Conservation (phyloP, 1,284 basidiomycete species). For the Trichosporon faecale region DNA sequence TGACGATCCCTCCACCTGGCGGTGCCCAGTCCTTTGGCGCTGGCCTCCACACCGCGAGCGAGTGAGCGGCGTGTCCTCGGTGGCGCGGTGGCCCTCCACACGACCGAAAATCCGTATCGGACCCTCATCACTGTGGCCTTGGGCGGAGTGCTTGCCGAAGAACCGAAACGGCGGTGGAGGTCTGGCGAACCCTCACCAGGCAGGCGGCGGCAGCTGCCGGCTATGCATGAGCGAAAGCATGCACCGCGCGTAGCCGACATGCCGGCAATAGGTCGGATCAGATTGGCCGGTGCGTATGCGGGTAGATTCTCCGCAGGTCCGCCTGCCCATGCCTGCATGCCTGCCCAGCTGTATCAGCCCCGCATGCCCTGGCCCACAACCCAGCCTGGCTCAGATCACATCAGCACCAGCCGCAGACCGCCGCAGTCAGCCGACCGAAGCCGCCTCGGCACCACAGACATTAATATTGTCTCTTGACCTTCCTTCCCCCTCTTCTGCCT, state of each 20-base stretch:
- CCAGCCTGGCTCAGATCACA: not conserved
- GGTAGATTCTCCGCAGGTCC: not conserved
- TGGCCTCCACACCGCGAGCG: not conserved
- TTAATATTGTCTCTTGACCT: not conserved
- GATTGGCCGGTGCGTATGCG: constrained; percentile 1
- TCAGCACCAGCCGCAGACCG: too few species aligned
- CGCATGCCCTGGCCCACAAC: not conserved
- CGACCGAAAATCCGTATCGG: not conserved
- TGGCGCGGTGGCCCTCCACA: not conserved
- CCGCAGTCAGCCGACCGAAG: constrained; percentile 4
- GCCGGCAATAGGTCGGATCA: constrained; percentile 6
- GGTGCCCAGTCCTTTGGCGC: not conserved
- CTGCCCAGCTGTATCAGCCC: not conserved
- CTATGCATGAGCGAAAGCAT: too few species aligned
- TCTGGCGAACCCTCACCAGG: not conserved
- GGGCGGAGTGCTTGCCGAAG: not conserved
- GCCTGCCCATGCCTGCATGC: too few species aligned
- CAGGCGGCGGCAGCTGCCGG: not conserved
- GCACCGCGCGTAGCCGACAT: not conserved
- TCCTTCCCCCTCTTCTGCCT: not conserved
- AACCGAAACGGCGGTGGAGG: not conserved
- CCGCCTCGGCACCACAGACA: constrained; percentile 9
- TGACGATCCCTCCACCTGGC: not conserved
- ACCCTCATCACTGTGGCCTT: not conserved
- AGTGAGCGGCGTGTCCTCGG: not conserved